Evolutionary conservation across 768 basidiomycete genomes (phyloP), one percentile per base, ranked within the genome.

Genomic region (Kwoniella shandongensis): DNA sequence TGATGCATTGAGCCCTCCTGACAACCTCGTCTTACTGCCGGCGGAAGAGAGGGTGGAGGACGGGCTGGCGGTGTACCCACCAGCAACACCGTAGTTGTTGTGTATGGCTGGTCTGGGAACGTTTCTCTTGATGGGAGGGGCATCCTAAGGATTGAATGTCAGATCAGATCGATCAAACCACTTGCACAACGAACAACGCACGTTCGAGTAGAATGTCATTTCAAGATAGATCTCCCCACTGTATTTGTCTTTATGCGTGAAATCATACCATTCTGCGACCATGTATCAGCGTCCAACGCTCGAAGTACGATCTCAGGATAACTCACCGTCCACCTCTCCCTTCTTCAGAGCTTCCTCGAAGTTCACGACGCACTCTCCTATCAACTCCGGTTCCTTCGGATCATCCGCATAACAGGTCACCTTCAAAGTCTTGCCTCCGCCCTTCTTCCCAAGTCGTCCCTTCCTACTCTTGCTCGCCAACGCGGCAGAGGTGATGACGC

Each of bases 251-350:
- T 93, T 97, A 79, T 88, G 82, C 76, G 82, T 84, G 25, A 98
- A 80, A 20, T 86, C 86, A 73, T 94, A 92, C 96, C 93, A 98
- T 75, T 97, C 96, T 98, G 70, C 12, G 23, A 54, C 12, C 13
- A 29, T 50, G 51, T 40, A 61, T 32, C 48, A 23, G 26, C 2
- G 0, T 29, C 26, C 32, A 15, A 4, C n/a, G 30, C 22, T 23
- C 15, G 15, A 20, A 40, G 2, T 25, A 18, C 15, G 1, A 44
- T 13, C 25, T n/a, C 13, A 20, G 26, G 10, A 42, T 30, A 13
- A 77, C 87, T 38, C 67, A 91, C 92, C 89, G 75, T 97, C 93
- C 61, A 91, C 92, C 76, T 94, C 91, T 18, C 92, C 91, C 15
- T 84, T 86, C 76, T 83, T 85, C 56, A 96, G 77, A 0, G 87